Evolutionary conservation across 176 grass and related monocot genomes (phyloP), one percentile per base, ranked within the genome.

Genomic region (Paspalum notatum): DNA sequence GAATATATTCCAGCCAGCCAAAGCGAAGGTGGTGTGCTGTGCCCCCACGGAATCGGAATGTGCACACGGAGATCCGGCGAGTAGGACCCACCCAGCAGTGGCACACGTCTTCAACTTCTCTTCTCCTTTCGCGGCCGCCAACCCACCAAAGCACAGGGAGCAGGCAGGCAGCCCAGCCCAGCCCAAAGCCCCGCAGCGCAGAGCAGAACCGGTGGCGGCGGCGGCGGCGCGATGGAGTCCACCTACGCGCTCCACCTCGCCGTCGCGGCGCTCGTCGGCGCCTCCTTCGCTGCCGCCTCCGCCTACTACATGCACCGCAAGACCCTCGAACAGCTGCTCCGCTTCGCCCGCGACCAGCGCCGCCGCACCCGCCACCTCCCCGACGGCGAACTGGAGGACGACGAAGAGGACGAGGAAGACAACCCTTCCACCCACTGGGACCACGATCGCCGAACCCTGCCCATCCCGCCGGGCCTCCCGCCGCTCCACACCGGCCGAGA

Each of bases 281-380:
- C 94, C 69, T 90, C 94, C 77, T 84, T 97, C 77, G 94, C 90
- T 21, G 92, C 92, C 32, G 81, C 89, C 5, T 94, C 95, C n/a
- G 91, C 95, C 80, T 94, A 90, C 83, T 97, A 94, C 87, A 85
- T 94, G 91, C 95, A 97, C 70, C 85, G 90, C 62, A 94, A 90
- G 79, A 91, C 92, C 69, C 87, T 97, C 56, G 79, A 86, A 55
- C 90, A 92, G 56, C 80, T 97, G 26, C 90, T 94, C 77, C 85
- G 91, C 76, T 91, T 97, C 68, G 87, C 94, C 51, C 94, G 81
- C 55, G 86, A 93, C 17, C 86, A 82, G 25, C 90, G 61, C 75
- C 65, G 80, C 76, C 72, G 66, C 50, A 38, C 48, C 45, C 68
- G 37, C 87, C 77, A 64, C 0, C 64, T 41, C 55, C 32, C 62